Conservation (phyloP, 768 basidiomycete species). For the Vishniacozyma victoriae region DNA sequence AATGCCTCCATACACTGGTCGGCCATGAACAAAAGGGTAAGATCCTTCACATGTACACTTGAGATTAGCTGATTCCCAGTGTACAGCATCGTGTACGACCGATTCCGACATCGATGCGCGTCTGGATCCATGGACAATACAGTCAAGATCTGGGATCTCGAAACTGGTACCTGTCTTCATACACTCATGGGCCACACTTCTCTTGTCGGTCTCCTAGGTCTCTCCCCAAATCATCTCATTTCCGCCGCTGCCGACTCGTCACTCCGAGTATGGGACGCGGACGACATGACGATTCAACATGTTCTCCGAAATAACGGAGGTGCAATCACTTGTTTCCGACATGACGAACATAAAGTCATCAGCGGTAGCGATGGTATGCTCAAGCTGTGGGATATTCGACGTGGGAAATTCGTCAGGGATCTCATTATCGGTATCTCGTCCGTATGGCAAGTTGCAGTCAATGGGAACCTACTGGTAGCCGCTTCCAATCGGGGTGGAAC, state of each 20-base stretch:
- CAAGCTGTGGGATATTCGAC: slow-evolving; percentile 94
- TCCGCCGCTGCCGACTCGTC: slow-evolving; percentile 96
- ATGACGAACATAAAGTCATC: slow-evolving; percentile 94
- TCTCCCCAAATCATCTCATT: slow-evolving; percentile 83
- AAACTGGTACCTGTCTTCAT: slow-evolving; percentile 71
- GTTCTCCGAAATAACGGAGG: slow-evolving; percentile 85
- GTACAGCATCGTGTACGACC: slow-evolving; percentile 89
- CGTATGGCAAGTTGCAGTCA: slow-evolving; percentile 97
- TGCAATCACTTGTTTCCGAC: slow-evolving; percentile 99
- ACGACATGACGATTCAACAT: slow-evolving; percentile 69
- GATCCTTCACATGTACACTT: slow-evolving; percentile 8
- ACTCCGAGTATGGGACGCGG: slow-evolving; percentile 88
- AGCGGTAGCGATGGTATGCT: slow-evolving; percentile 92
- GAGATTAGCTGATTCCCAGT: slow-evolving; percentile 53
- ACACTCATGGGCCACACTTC: slow-evolving; percentile 86
- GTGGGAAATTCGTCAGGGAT: slow-evolving; percentile 79
- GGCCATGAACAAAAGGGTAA: slow-evolving; percentile 90
- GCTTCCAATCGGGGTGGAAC: slow-evolving; percentile 52
- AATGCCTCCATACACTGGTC: slow-evolving; percentile 69
- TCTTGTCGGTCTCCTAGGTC: slow-evolving; percentile 83
- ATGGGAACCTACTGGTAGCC: slow-evolving; percentile 88
- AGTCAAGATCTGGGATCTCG: slow-evolving; percentile 88
- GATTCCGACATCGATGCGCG: slow-evolving; percentile 77
- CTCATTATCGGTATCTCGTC: slow-evolving; percentile 84
- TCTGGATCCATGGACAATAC: slow-evolving; percentile 98